phyloP scores from a whole-genome alignment of 2,329 filamentous ascomycete genomes.

The Ophiobolus disseminans region DNA sequence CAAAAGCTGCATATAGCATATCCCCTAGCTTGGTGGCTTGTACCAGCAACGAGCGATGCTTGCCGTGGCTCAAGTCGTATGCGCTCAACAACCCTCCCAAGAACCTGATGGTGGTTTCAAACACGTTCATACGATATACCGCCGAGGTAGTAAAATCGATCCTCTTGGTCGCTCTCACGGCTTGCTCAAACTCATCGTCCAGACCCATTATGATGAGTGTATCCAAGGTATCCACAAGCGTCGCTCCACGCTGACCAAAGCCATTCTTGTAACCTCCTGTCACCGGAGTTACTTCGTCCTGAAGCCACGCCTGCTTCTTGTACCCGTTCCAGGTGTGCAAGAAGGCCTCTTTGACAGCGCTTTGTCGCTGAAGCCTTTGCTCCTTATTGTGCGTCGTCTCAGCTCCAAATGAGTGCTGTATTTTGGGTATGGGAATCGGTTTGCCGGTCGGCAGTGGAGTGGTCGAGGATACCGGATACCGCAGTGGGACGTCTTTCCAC shows the following conservation, averaged over 20 bases:
- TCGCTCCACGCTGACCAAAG: constrained; percentile 65
- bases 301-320: constrained; percentile 59
- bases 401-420: constrained; percentile 47
- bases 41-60: constrained; percentile 46
- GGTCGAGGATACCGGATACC: constrained; percentile 41
- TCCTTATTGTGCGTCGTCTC: constrained; percentile 44
- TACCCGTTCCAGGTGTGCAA: constrained; percentile 58
- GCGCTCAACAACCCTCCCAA: constrained; percentile 48
- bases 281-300: constrained; percentile 61
- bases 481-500: constrained; percentile 44
- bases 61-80: constrained; percentile 44
- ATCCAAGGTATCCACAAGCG: constrained; percentile 66
- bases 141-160: constrained; percentile 62
- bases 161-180: constrained; percentile 58
- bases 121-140: constrained; percentile 43
- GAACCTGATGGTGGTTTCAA: constrained; percentile 52
- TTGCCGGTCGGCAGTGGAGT: constrained; percentile 41
- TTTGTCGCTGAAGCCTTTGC: constrained; percentile 39
- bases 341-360: constrained; percentile 48
- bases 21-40: constrained; percentile 53
- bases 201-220: constrained; percentile 69
- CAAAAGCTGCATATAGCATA: constrained; percentile 54
- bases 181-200: constrained; percentile 62
- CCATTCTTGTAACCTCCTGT: constrained; percentile 56
- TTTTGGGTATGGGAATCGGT: constrained; percentile 40